phyloP scores from a whole-genome alignment of 495 filamentous ascomycete genomes.

The Aspergillus avenaceus region DNA sequence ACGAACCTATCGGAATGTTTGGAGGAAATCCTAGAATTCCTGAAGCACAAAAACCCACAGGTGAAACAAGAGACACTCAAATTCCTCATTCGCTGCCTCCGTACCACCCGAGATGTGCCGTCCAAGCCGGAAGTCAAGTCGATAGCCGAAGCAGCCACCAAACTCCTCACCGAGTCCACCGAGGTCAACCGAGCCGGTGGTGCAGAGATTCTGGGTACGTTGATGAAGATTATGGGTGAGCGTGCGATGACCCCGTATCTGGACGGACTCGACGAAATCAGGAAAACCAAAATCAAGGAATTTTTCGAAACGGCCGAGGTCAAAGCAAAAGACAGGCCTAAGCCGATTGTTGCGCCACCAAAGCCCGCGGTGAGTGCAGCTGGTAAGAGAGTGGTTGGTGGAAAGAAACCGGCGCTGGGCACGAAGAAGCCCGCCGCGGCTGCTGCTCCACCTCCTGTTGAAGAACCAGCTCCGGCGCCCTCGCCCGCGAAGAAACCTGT shows the following conservation, averaged over 20 bases:
- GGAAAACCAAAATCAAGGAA: constrained; percentile 95
- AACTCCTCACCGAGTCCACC: constrained; percentile 81
- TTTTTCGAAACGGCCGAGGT: constrained; percentile 89
- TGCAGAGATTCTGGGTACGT: constrained; percentile 84
- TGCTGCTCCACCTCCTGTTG: constrained; percentile 54
- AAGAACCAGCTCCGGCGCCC: constrained; percentile 45
- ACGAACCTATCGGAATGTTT: constrained; percentile 78
- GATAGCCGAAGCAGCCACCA: constrained; percentile 82
- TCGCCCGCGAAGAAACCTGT: constrained; percentile 54
- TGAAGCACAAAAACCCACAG: constrained; percentile 94
- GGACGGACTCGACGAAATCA: constrained; percentile 93
- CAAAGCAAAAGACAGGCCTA: constrained; percentile 95
- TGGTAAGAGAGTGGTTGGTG: constrained; percentile 39
- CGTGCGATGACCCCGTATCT: constrained; percentile 92
- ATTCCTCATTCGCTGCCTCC: constrained; percentile 83
- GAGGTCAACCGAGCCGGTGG: constrained; percentile 82
- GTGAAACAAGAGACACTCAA: constrained; percentile 92
- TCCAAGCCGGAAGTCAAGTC: constrained; percentile 75
- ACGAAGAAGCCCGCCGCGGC: constrained; percentile 53
- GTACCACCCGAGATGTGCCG: constrained; percentile 78
- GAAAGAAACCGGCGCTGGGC: constrained; percentile 51
- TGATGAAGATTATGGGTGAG: constrained; percentile 99
- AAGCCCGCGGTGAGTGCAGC: constrained; percentile 46
- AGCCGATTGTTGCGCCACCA: constrained; percentile 67
- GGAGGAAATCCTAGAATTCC: constrained; percentile 80